Evolutionary conservation across 352 stramenopile species (phyloP).

Genomic region (Peronospora tabacina): DNA sequence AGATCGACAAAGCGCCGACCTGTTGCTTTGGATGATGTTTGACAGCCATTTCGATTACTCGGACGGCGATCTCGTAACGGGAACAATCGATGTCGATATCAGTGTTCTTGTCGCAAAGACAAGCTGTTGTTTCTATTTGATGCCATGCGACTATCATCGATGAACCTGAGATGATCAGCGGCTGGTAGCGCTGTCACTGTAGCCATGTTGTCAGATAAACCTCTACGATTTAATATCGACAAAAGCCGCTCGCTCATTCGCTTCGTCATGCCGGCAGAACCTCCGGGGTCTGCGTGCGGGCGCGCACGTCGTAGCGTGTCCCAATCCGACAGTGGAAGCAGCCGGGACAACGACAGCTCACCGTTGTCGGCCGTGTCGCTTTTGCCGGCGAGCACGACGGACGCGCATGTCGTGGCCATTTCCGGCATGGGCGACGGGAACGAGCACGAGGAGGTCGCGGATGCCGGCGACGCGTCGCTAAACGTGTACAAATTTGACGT

Average conservation of each 20-base stretch:
- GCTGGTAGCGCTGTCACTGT: constrained; percentile 36
- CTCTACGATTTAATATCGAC: not conserved
- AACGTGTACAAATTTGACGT: constrained; percentile 80
- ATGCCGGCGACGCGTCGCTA: constrained; percentile 8
- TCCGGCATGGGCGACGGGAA: constrained; percentile 32
- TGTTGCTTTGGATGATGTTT: constrained; percentile 9
- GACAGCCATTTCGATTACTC: not conserved
- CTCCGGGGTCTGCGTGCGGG: constrained; percentile 11
- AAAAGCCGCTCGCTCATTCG: not conserved
- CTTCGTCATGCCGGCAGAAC: constrained; percentile 15
- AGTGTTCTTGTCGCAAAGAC: not conserved
- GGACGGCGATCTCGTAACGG: constrained; percentile 3
- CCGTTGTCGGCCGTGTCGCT: constrained; percentile 16
- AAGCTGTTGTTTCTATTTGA: too few species aligned
- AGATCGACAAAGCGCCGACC: constrained; percentile 13
- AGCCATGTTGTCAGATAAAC: constrained; percentile 4
- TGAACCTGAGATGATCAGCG: too few species aligned
- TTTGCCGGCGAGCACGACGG: constrained; percentile 19
- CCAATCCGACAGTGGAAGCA: constrained; percentile 14
- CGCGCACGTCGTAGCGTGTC: constrained; percentile 14
- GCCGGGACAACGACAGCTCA: constrained; percentile 13
- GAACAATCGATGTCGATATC: constrained; percentile 17
- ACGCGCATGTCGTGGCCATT: constrained; percentile 21
- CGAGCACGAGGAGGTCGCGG: constrained; percentile 10
- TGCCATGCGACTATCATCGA: too few species aligned